Evolutionary conservation across 164 flowering plant genomes (phyloP).

Genomic region (Dillenia suffruticosa): DNA sequence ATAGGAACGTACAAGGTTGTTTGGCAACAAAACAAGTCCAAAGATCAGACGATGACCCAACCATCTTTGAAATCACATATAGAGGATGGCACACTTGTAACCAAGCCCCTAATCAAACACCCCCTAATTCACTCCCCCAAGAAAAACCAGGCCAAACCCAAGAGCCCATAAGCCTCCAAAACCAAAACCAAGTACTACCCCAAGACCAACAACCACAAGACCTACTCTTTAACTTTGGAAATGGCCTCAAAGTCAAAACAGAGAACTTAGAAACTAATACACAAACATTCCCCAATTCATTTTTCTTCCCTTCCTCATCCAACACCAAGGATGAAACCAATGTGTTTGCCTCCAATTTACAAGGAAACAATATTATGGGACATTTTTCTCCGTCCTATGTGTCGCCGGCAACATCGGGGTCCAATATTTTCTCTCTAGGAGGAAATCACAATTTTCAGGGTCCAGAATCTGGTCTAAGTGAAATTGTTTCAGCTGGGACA

Average conservation of each 20-base stretch:
- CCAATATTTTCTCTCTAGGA: constrained; percentile 42
- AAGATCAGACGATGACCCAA: constrained; percentile 48
- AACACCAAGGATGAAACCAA: constrained; percentile 15
- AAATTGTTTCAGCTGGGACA: constrained; percentile 53
- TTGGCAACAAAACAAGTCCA: constrained; percentile 63
- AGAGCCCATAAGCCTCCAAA: constrained; percentile 8
- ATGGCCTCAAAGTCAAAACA: constrained; percentile 33
- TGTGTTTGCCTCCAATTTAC: constrained; percentile 15
- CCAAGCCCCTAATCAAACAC: constrained; percentile 16
- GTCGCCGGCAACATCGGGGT: constrained; percentile 62
- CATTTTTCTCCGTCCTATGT: constrained; percentile 36
- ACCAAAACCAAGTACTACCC: constrained; percentile 5
- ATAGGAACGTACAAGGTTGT: constrained; percentile 39
- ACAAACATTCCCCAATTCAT: constrained; percentile 11
- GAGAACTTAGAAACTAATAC: constrained; percentile 31
- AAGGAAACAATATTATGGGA: constrained; percentile 20
- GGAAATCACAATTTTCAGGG: constrained; percentile 19
- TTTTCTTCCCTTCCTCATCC: constrained; percentile 35
- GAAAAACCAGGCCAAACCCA: constrained; percentile 5
- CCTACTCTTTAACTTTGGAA: constrained; percentile 22
- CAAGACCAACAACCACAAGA: constrained; percentile 17
- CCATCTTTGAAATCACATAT: constrained; percentile 39
- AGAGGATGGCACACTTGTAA: constrained; percentile 24
- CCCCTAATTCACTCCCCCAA: constrained; percentile 2
- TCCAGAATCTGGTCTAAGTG: constrained; percentile 46